Percentiles rank a stretch among this genome's conserved stretches.
phyloP scores from a whole-genome alignment of 257 asterid genomes.

The Sherardia arvensis region DNA sequence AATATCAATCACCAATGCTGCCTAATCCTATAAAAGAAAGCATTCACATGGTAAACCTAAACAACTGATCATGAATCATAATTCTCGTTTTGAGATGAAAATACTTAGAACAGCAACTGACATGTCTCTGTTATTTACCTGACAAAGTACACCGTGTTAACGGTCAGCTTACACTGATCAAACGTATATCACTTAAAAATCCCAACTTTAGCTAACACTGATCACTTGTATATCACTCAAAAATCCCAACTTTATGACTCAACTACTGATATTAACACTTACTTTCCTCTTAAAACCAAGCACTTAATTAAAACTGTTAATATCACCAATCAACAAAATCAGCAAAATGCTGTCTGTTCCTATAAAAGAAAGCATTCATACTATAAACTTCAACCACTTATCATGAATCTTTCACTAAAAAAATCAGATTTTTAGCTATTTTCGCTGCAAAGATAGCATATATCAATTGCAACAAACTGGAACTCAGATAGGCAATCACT shows the following conservation, averaged over 20 bases:
- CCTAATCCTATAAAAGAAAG: not conserved
- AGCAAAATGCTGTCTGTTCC: not conserved
- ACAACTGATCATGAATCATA: not conserved
- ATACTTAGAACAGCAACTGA: no score
- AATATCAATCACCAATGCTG: not conserved
- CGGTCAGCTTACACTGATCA: slow-evolving; percentile 4
- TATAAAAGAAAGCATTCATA: not conserved
- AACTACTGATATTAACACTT: not conserved
- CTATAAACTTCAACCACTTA: not conserved
- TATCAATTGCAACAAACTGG: not conserved
- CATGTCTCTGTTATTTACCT: slow-evolving; percentile 95
- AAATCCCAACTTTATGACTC: not conserved
- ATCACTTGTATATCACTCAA: not conserved
- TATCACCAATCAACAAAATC: no score
- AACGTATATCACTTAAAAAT: not conserved
- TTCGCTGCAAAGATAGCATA: not conserved
- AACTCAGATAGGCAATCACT: not conserved
- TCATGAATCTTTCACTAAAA: not conserved
- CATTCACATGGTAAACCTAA: not conserved
- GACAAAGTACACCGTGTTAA: slow-evolving; percentile 18
- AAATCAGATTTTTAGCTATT: not conserved
- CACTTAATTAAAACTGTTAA: not conserved
- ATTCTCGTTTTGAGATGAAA: no score
- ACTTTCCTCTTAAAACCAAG: not conserved
- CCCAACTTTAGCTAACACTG: no score